Evolutionary conservation across 2,329 filamentous ascomycete genomes (phyloP).

Genomic region (Trichoderma semiorbis): DNA sequence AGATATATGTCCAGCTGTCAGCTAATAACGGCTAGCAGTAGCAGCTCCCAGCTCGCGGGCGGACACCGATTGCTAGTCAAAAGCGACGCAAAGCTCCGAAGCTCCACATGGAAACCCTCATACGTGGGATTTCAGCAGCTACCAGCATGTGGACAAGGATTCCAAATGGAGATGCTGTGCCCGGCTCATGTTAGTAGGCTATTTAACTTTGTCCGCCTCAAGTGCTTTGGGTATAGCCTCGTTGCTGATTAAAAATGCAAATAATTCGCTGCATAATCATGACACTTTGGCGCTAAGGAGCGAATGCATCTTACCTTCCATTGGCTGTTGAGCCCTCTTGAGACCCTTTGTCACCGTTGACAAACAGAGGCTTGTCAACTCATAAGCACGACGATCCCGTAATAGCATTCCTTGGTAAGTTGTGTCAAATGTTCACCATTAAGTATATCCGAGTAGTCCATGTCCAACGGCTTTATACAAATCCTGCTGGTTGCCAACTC

Average conservation of each 20-base stretch:
- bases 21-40: background rate
- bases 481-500: conserved; percentile 1
- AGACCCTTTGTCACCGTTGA: conserved; percentile 2
- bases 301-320: background rate
- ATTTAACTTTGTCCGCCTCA: background rate
- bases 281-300: background rate
- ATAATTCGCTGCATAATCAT: conserved; percentile 7
- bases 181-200: background rate
- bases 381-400: background rate
- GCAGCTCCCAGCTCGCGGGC: background rate
- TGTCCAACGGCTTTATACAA: conserved; percentile 14
- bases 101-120: background rate
- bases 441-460: background rate
- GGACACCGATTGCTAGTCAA: background rate
- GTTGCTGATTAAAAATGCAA: background rate
- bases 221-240: conserved; percentile 4
- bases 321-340: background rate
- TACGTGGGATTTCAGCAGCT: background rate
- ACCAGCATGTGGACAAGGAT: background rate
- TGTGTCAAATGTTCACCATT: background rate
- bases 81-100: background rate
- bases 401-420: background rate
- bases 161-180: background rate
- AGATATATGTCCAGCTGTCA: background rate
- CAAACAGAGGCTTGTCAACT: background rate